Conservation (phyloP, 2,329 filamentous ascomycete species). For the Fusarium compactum region DNA sequence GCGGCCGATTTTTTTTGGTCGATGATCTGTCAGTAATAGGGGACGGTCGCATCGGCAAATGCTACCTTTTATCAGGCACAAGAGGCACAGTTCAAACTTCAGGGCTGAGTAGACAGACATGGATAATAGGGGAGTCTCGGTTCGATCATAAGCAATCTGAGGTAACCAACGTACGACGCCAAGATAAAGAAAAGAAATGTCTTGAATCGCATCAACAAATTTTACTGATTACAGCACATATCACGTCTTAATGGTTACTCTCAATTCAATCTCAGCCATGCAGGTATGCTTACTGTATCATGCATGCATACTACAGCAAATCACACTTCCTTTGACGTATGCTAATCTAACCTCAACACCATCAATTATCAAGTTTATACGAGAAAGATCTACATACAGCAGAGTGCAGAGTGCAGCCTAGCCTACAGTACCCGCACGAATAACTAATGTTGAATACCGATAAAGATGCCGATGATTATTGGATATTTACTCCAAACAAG, state of each 20-base stretch:
- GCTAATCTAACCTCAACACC: slow-evolving; percentile 25
- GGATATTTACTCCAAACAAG: not conserved
- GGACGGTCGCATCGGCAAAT: slow-evolving; percentile 15
- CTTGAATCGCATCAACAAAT: not conserved
- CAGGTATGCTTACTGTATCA: slow-evolving; percentile 5
- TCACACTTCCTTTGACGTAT: slow-evolving; percentile 14
- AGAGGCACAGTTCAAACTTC: not conserved
- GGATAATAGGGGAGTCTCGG: not conserved
- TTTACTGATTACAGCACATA: not conserved
- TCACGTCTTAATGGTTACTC: not conserved
- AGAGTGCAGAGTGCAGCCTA: not conserved
- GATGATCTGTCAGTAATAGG: not conserved
- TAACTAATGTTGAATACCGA: not conserved
- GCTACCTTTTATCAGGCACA: not conserved
- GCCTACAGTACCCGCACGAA: not conserved
- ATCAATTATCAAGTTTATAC: not conserved
- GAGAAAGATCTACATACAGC: slow-evolving; percentile 1
- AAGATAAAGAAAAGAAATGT: slow-evolving; percentile 11
- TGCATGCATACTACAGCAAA: not conserved
- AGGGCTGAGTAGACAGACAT: slow-evolving; percentile 1
- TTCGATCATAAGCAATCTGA: not conserved
- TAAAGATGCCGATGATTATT: not conserved
- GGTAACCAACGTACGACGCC: slow-evolving; percentile 20
- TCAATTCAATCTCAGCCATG: not conserved
- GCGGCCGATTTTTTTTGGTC: not conserved